These are phyloP conservation scores for Aspergillus sp. DNA, from an alignment of 2,329 filamentous ascomycete species.

Conservation along the genomic window DNA sequence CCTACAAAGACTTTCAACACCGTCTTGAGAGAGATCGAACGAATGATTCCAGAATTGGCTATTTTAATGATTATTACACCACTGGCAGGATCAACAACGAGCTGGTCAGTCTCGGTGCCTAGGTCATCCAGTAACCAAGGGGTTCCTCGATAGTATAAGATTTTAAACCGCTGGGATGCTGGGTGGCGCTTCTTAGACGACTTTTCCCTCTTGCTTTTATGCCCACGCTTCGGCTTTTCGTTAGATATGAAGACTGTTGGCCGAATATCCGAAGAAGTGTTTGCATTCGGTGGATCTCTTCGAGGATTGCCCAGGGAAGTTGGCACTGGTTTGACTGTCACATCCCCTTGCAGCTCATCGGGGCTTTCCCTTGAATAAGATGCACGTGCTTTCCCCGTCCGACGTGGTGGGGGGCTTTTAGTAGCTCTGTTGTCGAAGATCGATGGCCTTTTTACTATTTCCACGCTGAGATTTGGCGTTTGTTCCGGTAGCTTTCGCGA, in stretches of 20 bases:
- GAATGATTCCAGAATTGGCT: neutral
- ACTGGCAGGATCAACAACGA: slow-evolving; percentile 17
- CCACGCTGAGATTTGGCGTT: slow-evolving; percentile 18
- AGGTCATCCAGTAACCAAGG: slow-evolving; percentile 10
- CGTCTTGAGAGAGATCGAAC: slow-evolving; percentile 9
- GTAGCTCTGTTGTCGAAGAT: neutral
- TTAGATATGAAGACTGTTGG: slow-evolving; percentile 28
- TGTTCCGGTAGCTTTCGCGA: neutral
- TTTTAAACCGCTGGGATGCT: slow-evolving; percentile 15
- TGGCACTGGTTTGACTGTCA: slow-evolving; percentile 27
- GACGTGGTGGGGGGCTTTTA: neutral
- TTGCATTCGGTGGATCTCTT: slow-evolving; percentile 9
- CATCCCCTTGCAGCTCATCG: slow-evolving; percentile 42
- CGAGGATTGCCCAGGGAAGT: slow-evolving; percentile 8
- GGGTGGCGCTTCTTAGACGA: neutral
- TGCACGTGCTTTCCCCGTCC: slow-evolving; percentile 1
- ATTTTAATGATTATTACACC: slow-evolving; percentile 5
- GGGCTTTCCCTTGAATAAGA: slow-evolving; percentile 34
- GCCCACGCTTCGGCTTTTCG: slow-evolving; percentile 6
- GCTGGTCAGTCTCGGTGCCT: slow-evolving; percentile 7
- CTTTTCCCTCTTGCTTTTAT: slow-evolving; percentile 8
- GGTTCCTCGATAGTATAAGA: slow-evolving; percentile 25
- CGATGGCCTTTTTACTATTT: slow-evolving; percentile 8
- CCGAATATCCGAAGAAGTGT: slow-evolving; percentile 35
- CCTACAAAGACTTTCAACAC: slow-evolving; percentile 23